Conservation (phyloP, 2,329 filamentous ascomycete genomes). For the Penicillium sp. region DNA sequence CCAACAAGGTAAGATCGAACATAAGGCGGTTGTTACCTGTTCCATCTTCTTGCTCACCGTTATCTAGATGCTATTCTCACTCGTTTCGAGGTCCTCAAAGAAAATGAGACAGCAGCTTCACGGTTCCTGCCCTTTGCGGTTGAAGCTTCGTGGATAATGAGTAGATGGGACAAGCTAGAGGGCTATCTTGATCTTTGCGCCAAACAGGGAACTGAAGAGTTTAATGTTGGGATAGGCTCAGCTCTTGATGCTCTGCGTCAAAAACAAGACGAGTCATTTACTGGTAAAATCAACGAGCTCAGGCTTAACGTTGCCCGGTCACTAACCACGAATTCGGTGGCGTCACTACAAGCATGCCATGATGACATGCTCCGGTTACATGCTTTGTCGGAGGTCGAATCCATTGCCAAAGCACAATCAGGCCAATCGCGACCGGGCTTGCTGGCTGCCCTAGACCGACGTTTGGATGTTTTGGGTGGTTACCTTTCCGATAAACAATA, state of each 20-base stretch:
- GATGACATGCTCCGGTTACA: slow-evolving; percentile 79
- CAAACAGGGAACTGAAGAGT: slow-evolving; percentile 49
- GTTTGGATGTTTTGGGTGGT: slow-evolving; percentile 81
- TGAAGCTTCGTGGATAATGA: slow-evolving; percentile 85
- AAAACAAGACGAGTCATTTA: slow-evolving; percentile 47
- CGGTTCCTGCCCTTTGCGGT: slow-evolving; percentile 72
- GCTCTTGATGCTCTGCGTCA: slow-evolving; percentile 54
- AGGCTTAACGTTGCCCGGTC: slow-evolving; percentile 62
- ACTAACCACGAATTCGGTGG: slow-evolving; percentile 66
- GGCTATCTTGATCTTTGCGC: slow-evolving; percentile 49
- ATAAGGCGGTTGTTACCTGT: not conserved
- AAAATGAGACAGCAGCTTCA: slow-evolving; percentile 44
- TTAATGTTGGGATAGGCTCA: slow-evolving; percentile 71
- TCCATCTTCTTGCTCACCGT: not conserved
- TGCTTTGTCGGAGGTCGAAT: slow-evolving; percentile 75
- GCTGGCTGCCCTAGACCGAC: slow-evolving; percentile 56
- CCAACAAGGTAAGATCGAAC: slow-evolving; percentile 60
- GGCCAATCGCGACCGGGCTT: slow-evolving; percentile 24
- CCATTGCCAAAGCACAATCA: slow-evolving; percentile 50
- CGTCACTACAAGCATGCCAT: slow-evolving; percentile 74
- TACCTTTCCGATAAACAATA: slow-evolving; percentile 93
- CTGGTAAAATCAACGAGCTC: slow-evolving; percentile 52
- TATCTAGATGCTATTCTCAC: slow-evolving; percentile 68
- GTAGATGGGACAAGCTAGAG: slow-evolving; percentile 67
- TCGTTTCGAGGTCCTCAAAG: slow-evolving; percentile 68